These are phyloP conservation scores for Dacryopinax primogenitus DNA, from an alignment of 768 basidiomycete species.

Conservation along the genomic window DNA sequence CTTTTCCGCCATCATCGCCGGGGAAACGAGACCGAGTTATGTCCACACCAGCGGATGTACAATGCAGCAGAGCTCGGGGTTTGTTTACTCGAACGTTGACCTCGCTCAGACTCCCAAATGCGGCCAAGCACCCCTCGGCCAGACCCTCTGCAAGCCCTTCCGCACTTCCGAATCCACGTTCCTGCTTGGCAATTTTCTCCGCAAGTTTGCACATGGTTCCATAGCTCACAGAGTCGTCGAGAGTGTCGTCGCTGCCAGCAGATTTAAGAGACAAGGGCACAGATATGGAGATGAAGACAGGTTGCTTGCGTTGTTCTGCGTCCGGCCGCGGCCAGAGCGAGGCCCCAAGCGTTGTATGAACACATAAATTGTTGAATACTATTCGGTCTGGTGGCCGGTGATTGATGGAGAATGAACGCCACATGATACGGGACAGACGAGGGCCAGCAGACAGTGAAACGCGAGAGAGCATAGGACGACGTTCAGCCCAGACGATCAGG, in stretches of 20 bases:
- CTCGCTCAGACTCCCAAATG: conserved; percentile 27
- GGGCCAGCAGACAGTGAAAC: conserved; percentile 6
- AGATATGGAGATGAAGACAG: conserved; percentile 40
- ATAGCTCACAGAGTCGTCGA: conserved; percentile 54
- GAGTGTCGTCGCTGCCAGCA: conserved; percentile 42
- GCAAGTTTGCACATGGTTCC: conserved; percentile 37
- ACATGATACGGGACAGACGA: background rate
- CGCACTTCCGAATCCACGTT: conserved; percentile 33
- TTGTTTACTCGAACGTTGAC: conserved; percentile 37
- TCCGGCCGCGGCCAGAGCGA: conserved; percentile 18
- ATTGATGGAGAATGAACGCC: background rate
- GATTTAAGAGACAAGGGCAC: conserved; percentile 39
- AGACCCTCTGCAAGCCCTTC: conserved; percentile 37
- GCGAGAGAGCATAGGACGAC: background rate
- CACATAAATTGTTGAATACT: conserved; percentile 24
- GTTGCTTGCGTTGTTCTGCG: conserved; percentile 29
- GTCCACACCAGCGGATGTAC: conserved; percentile 34
- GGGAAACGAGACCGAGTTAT: conserved; percentile 24
- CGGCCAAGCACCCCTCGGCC: conserved; percentile 30
- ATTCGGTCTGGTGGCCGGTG: conserved; percentile 20
- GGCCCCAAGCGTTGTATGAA: conserved; percentile 25
- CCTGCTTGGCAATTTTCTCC: conserved; percentile 25
- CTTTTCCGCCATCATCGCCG: background rate
- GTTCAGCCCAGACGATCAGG: background rate
- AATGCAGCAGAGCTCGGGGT: conserved; percentile 41